phyloP scores from a whole-genome alignment of 2,329 filamentous ascomycete species.

The Escovopsis weberi region DNA sequence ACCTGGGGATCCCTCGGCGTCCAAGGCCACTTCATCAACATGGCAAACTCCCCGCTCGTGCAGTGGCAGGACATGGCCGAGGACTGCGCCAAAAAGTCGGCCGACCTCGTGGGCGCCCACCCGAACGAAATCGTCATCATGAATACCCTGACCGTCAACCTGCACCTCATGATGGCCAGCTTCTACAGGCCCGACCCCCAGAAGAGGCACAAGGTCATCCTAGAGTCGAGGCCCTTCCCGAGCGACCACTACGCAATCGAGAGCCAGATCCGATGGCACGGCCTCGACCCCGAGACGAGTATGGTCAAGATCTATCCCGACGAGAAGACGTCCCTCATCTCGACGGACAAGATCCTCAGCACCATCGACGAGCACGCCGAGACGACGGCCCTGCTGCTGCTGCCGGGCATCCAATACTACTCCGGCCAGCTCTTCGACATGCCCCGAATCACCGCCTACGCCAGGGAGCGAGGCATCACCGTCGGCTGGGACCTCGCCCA shows the following conservation, averaged over 20 bases:
- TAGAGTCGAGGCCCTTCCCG: conserved; percentile 85
- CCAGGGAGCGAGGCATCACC: conserved; percentile 53
- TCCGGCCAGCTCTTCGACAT: conserved; percentile 85
- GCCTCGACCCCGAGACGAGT: conserved; percentile 47
- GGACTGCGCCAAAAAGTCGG: conserved; percentile 53
- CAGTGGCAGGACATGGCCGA: conserved; percentile 72
- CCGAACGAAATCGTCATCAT: conserved; percentile 69
- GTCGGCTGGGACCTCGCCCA: conserved; percentile 86
- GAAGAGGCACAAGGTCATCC: conserved; percentile 59
- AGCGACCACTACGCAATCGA: conserved; percentile 78
- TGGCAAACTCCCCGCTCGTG: conserved; percentile 52
- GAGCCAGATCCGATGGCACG: conserved; percentile 63
- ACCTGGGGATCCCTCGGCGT: conserved; percentile 80
- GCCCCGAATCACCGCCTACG: conserved; percentile 60
- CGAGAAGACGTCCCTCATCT: conserved; percentile 39
- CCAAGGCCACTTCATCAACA: conserved; percentile 61
- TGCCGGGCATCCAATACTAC: conserved; percentile 86
- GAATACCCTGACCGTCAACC: conserved; percentile 71
- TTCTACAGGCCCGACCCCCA: conserved; percentile 57
- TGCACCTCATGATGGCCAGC: conserved; percentile 71
- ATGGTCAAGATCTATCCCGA: conserved; percentile 63
- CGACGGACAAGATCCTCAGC: conserved; percentile 55
- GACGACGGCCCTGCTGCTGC: conserved; percentile 58
- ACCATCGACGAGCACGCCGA: conserved; percentile 62
- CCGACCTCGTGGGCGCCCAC: conserved; percentile 59